Conservation (phyloP, 1,284 basidiomycete species). For the Exsudoporus floridanus region DNA sequence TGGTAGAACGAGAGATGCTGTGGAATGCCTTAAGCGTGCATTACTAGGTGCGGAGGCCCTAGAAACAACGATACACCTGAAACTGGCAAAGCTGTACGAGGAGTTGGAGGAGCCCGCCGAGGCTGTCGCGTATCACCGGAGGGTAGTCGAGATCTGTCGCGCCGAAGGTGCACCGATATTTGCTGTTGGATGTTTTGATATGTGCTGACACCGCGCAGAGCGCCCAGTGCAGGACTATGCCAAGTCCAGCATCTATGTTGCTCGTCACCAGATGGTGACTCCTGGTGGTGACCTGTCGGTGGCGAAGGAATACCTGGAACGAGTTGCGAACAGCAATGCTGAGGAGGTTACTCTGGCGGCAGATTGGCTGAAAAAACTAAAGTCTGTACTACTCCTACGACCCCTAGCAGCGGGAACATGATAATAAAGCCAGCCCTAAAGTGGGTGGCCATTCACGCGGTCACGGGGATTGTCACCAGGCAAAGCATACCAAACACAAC, state of each 20-base stretch:
- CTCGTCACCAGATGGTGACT: conserved; percentile 68
- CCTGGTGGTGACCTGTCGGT: conserved; percentile 60
- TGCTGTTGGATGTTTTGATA: conserved; percentile 3
- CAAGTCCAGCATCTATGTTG: conserved; percentile 78
- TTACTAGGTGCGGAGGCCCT: conserved; percentile 80
- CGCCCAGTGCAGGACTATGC: conserved; percentile 73
- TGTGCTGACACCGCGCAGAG: conserved; percentile 41
- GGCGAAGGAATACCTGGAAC: conserved; percentile 67
- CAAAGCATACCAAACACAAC: conserved; percentile 53
- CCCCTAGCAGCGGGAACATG: conserved; percentile 1
- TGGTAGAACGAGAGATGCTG: conserved; percentile 71
- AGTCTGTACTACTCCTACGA: conserved; percentile 35
- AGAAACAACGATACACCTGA: conserved; percentile 75
- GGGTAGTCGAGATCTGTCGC: conserved; percentile 75
- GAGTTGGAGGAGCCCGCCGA: conserved; percentile 63
- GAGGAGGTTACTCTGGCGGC: conserved; percentile 68
- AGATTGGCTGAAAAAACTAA: conserved; percentile 61
- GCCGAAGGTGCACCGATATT: conserved; percentile 41
- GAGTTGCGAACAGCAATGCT: conserved; percentile 70
- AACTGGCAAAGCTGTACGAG: conserved; percentile 75
- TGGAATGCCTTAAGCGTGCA: conserved; percentile 86
- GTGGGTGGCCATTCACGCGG: conserved; percentile 34
- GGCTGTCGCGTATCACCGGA: conserved; percentile 69
- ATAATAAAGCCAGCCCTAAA: conserved; percentile 41
- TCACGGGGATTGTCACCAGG: conserved; percentile 43